phyloP scores from a whole-genome alignment of 2,329 filamentous ascomycete genomes.

The Penicillium sp. region DNA sequence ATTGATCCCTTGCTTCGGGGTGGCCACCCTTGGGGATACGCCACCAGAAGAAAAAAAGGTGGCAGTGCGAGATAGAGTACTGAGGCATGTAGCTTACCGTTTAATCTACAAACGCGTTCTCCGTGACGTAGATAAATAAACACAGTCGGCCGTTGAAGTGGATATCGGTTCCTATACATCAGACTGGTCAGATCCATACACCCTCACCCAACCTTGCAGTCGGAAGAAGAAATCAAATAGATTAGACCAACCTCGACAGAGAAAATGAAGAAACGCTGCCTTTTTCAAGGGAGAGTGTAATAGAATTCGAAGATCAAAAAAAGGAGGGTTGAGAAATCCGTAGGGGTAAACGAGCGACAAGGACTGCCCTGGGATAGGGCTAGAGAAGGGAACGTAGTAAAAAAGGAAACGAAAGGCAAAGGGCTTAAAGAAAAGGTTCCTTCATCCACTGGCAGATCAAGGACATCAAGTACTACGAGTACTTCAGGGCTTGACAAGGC shows the following conservation, averaged over 20 bases:
- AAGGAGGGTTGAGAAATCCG: background rate
- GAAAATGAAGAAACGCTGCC: background rate
- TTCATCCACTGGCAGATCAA: constrained; percentile 3
- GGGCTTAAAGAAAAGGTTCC: constrained; percentile 1
- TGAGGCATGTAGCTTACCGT: constrained; percentile 24
- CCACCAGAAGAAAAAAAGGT: background rate
- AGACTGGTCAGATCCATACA: background rate
- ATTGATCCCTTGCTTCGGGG: constrained; percentile 26
- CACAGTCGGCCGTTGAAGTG: constrained; percentile 3
- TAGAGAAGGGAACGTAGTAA: constrained; percentile 9
- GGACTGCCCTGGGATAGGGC: constrained; percentile 13
- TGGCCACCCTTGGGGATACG: constrained; percentile 4
- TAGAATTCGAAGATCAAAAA: constrained; percentile 3
- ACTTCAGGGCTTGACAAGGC: constrained; percentile 11
- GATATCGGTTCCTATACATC: constrained; percentile 7
- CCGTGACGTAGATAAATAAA: constrained; percentile 27
- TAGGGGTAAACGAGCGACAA: constrained; percentile 14
- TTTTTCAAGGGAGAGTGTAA: constrained; percentile 3
- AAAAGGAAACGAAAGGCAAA: constrained; percentile 1
- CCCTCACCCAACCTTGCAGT: background rate
- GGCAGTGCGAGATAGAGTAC: constrained; percentile 5
- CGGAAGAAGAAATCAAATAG: constrained; percentile 1
- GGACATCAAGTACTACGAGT: constrained; percentile 26
- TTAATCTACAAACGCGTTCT: constrained; percentile 16
- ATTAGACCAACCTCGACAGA: background rate